These are phyloP conservation scores for Kwoniella dendrophila DNA, from an alignment of 768 basidiomycete species.

Conservation along the genomic window DNA sequence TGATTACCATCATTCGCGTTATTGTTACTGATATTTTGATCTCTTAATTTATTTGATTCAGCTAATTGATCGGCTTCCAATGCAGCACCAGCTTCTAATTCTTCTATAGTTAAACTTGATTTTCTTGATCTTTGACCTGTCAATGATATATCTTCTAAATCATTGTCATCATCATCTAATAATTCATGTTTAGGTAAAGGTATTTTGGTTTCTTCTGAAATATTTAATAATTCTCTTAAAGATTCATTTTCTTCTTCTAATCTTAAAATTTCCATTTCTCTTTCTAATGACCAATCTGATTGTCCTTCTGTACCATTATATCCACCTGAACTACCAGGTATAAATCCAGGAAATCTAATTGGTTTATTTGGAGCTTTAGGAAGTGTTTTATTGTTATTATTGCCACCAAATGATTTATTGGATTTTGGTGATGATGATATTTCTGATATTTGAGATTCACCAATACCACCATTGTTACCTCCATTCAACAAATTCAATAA, in stretches of 20 bases:
- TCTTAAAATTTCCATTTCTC: conserved; percentile 82
- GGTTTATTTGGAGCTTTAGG: conserved; percentile 52
- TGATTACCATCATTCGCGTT: conserved; percentile 2
- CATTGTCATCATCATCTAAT: conserved; percentile 8
- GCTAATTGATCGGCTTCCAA: conserved; percentile 23
- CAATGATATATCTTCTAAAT: not conserved
- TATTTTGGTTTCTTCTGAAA: conserved; percentile 53
- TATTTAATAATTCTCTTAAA: conserved; percentile 72
- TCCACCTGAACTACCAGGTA: conserved; percentile 45
- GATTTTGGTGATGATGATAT: conserved; percentile 17
- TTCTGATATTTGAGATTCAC: conserved; percentile 24
- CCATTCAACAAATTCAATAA: conserved; percentile 2
- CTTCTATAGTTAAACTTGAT: conserved; percentile 39
- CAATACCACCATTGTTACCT: too few relatives aligned
- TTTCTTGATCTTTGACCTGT: conserved; percentile 27
- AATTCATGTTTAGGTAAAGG: conserved; percentile 4
- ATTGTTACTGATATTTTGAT: not conserved
- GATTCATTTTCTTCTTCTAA: conserved; percentile 80
- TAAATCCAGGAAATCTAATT: conserved; percentile 39
- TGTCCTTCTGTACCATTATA: conserved; percentile 56
- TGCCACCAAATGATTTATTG: conserved; percentile 54
- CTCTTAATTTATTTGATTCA: not conserved
- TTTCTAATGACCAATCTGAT: conserved; percentile 82
- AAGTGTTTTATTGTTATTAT: conserved; percentile 58
- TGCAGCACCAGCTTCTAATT: conserved; percentile 43